Conservation (phyloP, 1,284 basidiomycete species). For the Agaricales sp. region DNA sequence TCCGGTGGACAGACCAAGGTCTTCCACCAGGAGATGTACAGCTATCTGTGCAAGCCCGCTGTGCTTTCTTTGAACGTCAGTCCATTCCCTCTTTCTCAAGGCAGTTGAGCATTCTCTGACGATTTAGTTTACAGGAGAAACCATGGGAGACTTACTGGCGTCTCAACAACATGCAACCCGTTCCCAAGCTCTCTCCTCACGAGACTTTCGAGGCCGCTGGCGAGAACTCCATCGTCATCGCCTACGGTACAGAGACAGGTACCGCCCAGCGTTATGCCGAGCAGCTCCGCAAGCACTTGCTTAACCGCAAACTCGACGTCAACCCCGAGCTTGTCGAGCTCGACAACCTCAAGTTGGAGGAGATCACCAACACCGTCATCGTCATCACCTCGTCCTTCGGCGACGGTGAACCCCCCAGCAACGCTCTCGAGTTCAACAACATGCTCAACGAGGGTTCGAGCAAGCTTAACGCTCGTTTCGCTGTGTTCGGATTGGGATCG, state of each 20-base stretch:
- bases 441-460: not conserved
- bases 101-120: not conserved
- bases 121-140: not conserved
- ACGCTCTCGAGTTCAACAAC: not conserved
- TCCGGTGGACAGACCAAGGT: slow-evolving; percentile 1
- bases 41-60: not conserved
- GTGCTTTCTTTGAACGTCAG: not conserved
- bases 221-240: slow-evolving; percentile 1
- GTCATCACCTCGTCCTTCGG: not conserved
- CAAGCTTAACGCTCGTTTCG: slow-evolving; percentile 1
- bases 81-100: not conserved
- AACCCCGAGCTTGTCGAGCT: not conserved
- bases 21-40: slow-evolving; percentile 2
- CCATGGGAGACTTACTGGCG: slow-evolving; percentile 2
- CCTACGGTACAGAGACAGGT: not conserved
- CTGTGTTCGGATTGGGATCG: not conserved
- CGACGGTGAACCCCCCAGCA: not conserved
- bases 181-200: slow-evolving; percentile 1
- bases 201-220: not conserved
- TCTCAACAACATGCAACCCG: slow-evolving; percentile 1
- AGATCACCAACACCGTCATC: not conserved
- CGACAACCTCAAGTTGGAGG: not conserved
- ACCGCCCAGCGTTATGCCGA: not conserved
- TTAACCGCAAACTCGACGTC: not conserved
- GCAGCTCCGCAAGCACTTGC: not conserved